phyloP scores from a whole-genome alignment of 2,329 filamentous ascomycete species.

The Penicillium decumbens region DNA sequence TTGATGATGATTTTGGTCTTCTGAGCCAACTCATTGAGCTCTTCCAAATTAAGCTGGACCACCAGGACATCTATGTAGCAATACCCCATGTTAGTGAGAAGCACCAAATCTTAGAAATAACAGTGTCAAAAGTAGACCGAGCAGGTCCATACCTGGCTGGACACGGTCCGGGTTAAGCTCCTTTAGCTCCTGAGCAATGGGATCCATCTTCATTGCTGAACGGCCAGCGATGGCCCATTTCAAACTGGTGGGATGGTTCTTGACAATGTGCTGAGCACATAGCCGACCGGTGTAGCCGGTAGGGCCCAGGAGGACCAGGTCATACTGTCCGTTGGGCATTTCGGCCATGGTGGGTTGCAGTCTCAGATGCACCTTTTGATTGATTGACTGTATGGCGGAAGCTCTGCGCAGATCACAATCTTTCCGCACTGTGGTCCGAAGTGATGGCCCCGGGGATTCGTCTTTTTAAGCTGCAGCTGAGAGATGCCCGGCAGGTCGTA shows the following conservation, averaged over 20 bases:
- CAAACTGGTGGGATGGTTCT: conserved; percentile 65
- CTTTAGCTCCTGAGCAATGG: conserved; percentile 63
- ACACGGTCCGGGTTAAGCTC: conserved; percentile 63
- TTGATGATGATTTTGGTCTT: conserved; percentile 58
- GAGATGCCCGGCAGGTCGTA: not conserved
- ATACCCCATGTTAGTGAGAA: conserved; percentile 3
- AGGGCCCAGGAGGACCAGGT: conserved; percentile 63
- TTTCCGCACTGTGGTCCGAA: not conserved
- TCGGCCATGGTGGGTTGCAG: conserved; percentile 1
- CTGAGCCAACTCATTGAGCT: conserved; percentile 50
- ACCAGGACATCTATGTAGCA: conserved; percentile 41
- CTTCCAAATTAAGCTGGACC: conserved; percentile 46
- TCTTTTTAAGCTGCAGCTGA: not conserved
- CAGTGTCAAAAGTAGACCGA: not conserved
- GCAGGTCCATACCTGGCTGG: conserved; percentile 57
- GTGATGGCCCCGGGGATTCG: not conserved
- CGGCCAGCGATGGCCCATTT: conserved; percentile 87
- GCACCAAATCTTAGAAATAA: not conserved
- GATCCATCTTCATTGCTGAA: conserved; percentile 68
- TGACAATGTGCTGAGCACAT: conserved; percentile 69
- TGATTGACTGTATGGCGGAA: not conserved
- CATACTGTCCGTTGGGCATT: conserved; percentile 54
- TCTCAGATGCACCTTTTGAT: not conserved
- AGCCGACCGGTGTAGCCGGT: conserved; percentile 80
- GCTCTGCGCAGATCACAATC: conserved; percentile 7